A percentile compares a stretch with the other conserved stretches of the same genome.
Conservation (phyloP, 768 basidiomycete species). For the Udeniomyces megalosporus region DNA sequence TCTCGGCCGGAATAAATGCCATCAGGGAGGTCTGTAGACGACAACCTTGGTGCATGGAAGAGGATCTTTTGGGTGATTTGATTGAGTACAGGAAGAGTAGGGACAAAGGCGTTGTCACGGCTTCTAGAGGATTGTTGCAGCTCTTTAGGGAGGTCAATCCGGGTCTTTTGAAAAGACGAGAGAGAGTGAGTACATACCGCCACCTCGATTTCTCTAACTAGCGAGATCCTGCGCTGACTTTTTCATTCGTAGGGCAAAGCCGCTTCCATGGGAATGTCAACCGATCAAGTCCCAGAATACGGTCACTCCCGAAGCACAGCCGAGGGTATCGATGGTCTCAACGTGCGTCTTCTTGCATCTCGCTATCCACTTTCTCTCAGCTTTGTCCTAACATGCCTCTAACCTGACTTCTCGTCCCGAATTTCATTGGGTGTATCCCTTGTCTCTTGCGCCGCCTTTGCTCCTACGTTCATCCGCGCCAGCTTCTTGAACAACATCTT, state of each 20-base stretch:
- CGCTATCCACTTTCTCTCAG: neutral
- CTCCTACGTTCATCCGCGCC: neutral
- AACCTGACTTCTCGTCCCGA: no score
- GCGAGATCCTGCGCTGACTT: neutral
- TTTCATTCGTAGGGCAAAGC: constrained; percentile 55
- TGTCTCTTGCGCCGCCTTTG: neutral
- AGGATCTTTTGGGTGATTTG: constrained; percentile 77
- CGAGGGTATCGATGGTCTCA: constrained; percentile 75
- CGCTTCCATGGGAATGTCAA: constrained; percentile 53
- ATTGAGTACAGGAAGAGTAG: constrained; percentile 89
- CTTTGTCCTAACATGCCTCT: no score
- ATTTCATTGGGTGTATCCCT: no score
- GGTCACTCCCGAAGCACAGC: constrained; percentile 61
- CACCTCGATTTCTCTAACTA: neutral
- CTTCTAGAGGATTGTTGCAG: constrained; percentile 68
- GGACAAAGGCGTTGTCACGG: constrained; percentile 84
- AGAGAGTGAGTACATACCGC: constrained; percentile 63
- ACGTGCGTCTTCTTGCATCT: constrained; percentile 39
- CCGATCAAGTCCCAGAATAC: constrained; percentile 55
- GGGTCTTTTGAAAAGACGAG: constrained; percentile 69
- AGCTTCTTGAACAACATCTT: constrained; percentile 15
- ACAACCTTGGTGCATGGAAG: constrained; percentile 95
- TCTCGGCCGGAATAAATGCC: constrained; percentile 89
- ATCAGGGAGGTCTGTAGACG: constrained; percentile 85
- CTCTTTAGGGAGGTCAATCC: constrained; percentile 95